A percentile compares a stretch with the other conserved stretches of the same genome.
Evolutionary conservation across 208 protist genomes (phyloP).

Genomic region (Leishmania guyanensis): DNA sequence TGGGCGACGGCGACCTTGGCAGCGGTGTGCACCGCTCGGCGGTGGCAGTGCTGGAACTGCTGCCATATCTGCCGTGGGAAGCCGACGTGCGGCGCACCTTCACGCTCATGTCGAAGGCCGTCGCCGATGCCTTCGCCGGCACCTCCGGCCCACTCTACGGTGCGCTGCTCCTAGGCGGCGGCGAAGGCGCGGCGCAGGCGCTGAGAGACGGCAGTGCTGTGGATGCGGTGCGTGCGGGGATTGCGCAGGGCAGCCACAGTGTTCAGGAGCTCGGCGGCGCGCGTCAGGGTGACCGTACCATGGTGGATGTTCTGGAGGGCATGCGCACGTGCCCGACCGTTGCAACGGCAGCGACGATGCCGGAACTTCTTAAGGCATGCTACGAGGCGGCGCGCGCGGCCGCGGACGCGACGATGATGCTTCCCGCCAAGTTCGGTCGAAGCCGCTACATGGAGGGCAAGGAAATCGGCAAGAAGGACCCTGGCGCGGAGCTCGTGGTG

Average conservation of each 20-base stretch:
- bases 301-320: constrained; percentile 70
- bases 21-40: constrained; percentile 55
- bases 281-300: constrained; percentile 58
- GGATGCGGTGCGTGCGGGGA: constrained; percentile 39
- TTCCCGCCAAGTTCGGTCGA: constrained; percentile 58
- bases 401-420: constrained; percentile 33
- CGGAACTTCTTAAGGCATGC: constrained; percentile 41
- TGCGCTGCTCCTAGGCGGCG: constrained; percentile 54
- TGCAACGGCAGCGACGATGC: constrained; percentile 32
- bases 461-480: constrained; percentile 60
- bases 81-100: constrained; percentile 36
- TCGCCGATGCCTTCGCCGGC: constrained; percentile 59
- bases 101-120: constrained; percentile 47
- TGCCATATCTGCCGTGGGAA: constrained; percentile 51
- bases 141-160: constrained; percentile 73
- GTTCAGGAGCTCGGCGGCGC: constrained; percentile 60
- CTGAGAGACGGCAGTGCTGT: constrained; percentile 15
- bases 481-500: constrained; percentile 59
- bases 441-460: constrained; percentile 61
- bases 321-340: constrained; percentile 36
- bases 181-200: constrained; percentile 24
- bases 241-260: constrained; percentile 36
- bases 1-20: constrained; percentile 70
- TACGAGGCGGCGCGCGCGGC: constrained; percentile 35
- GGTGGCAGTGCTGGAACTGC: constrained; percentile 33